These are phyloP conservation scores for Didymella pomorum DNA, from an alignment of 2,329 filamentous ascomycete species.

Conservation along the genomic window DNA sequence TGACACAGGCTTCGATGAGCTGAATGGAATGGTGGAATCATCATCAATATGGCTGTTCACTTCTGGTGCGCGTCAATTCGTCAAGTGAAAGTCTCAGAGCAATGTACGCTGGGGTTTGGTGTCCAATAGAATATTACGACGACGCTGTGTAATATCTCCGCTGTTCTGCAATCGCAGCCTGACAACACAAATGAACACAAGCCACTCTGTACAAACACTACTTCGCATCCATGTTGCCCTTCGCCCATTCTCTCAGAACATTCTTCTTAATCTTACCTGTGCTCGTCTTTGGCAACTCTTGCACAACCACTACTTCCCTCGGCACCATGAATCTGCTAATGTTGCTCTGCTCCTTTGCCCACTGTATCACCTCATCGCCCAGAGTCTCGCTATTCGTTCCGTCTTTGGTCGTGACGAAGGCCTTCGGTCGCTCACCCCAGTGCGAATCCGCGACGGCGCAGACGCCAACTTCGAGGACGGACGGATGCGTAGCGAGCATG, in stretches of 20 bases:
- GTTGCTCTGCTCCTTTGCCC: slow-evolving; percentile 80
- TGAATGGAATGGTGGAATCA: too few species aligned
- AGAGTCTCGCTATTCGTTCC: slow-evolving; percentile 60
- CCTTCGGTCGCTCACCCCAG: slow-evolving; percentile 97
- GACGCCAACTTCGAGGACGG: slow-evolving; percentile 89
- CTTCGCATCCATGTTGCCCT: slow-evolving; percentile 55
- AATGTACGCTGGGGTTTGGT: too few species aligned
- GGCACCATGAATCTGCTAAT: slow-evolving; percentile 93
- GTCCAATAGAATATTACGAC: neutral
- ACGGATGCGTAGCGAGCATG: slow-evolving; percentile 86
- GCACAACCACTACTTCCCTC: slow-evolving; percentile 76
- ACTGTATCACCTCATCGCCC: slow-evolving; percentile 77
- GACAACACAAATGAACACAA: neutral
- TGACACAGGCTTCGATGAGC: neutral
- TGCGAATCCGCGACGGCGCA: slow-evolving; percentile 86
- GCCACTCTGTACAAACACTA: slow-evolving; percentile 3
- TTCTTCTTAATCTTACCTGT: slow-evolving; percentile 99
- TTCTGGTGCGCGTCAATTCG: neutral
- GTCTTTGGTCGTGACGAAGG: slow-evolving; percentile 82
- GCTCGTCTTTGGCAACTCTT: slow-evolving; percentile 92
- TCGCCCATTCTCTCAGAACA: slow-evolving; percentile 85
- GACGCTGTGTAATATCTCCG: neutral
- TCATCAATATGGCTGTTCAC: too few species aligned
- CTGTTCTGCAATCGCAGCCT: too few species aligned
- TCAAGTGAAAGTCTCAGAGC: neutral